phyloP scores from a whole-genome alignment of 192 early-diverging fungal genomes.

The Nowakowskiella sp. region DNA sequence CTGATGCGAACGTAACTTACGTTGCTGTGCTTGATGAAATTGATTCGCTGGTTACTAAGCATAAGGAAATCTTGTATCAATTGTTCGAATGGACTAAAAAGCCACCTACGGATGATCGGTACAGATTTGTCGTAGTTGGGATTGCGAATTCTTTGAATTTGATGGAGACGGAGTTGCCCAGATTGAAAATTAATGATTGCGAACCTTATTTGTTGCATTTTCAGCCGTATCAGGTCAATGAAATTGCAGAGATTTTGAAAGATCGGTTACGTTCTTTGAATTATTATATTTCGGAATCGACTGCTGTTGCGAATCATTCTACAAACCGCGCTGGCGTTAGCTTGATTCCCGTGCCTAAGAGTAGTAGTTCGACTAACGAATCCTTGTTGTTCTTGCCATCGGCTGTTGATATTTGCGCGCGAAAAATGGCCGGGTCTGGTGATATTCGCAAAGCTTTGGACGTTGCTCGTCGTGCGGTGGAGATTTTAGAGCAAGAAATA shows the following conservation, averaged over 20 bases:
- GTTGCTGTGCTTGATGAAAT: constrained; percentile 89
- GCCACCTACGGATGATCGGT: constrained; percentile 31
- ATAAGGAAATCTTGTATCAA: constrained; percentile 80
- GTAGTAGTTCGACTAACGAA: not conserved
- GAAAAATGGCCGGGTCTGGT: constrained; percentile 84
- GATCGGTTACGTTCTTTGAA: constrained; percentile 62
- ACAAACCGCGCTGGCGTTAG: constrained; percentile 3
- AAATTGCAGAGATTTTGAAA: constrained; percentile 85
- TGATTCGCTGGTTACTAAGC: constrained; percentile 71
- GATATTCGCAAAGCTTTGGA: constrained; percentile 72
- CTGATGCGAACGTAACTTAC: not conserved
- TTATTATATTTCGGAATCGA: constrained; percentile 5
- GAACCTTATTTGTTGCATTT: constrained; percentile 77
- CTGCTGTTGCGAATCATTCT: constrained; percentile 3
- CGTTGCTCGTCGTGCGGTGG: constrained; percentile 75
- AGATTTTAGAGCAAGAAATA: constrained; percentile 65
- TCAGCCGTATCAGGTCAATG: constrained; percentile 73
- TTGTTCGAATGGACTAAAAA: constrained; percentile 71
- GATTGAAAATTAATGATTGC: constrained; percentile 72
- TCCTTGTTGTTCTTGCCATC: constrained; percentile 64
- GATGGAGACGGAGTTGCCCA: constrained; percentile 80
- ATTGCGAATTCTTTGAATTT: constrained; percentile 94
- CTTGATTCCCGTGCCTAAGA: constrained; percentile 1
- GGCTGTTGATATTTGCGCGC: constrained; percentile 86
- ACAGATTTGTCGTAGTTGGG: constrained; percentile 67